These are phyloP conservation scores for Gautieria morchelliformis DNA, from an alignment of 768 basidiomycete genomes.

Conservation along the genomic window DNA sequence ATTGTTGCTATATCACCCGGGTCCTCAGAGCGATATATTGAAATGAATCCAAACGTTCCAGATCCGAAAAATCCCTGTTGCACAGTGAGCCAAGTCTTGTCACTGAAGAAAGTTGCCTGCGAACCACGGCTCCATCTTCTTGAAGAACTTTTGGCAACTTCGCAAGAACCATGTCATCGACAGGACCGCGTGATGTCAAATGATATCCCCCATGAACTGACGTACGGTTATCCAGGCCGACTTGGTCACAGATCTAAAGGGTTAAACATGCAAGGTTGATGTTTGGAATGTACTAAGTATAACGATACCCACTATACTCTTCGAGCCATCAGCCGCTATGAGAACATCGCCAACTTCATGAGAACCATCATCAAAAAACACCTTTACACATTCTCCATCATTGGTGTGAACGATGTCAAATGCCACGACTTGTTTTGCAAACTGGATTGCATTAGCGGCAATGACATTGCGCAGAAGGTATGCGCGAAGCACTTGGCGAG, in stretches of 20 bases:
- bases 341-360: slow-evolving; percentile 2
- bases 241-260: slow-evolving; percentile 2
- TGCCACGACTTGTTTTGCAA: slow-evolving; percentile 1
- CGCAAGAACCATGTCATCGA: neutral
- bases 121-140: slow-evolving; percentile 5
- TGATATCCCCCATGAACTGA: slow-evolving; percentile 7
- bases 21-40: slow-evolving; percentile 7
- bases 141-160: slow-evolving; percentile 7
- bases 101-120: neutral
- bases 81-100: neutral
- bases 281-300: neutral
- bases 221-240: slow-evolving; percentile 6
- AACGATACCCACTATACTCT: neutral
- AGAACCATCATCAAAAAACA: slow-evolving; percentile 7
- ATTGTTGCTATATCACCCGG: slow-evolving; percentile 1
- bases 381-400: slow-evolving; percentile 5
- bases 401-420: slow-evolving; percentile 5
- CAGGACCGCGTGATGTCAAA: slow-evolving; percentile 4
- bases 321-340: slow-evolving; percentile 7
- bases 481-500: slow-evolving; percentile 3
- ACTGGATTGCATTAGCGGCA: slow-evolving; percentile 2
- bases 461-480: slow-evolving; percentile 4
- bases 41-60: slow-evolving; percentile 7
- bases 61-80: slow-evolving; percentile 3
- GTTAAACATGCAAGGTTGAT: neutral